phyloP scores from a whole-genome alignment of 2,329 filamentous ascomycete species.

The Bipolaris zeicola region DNA sequence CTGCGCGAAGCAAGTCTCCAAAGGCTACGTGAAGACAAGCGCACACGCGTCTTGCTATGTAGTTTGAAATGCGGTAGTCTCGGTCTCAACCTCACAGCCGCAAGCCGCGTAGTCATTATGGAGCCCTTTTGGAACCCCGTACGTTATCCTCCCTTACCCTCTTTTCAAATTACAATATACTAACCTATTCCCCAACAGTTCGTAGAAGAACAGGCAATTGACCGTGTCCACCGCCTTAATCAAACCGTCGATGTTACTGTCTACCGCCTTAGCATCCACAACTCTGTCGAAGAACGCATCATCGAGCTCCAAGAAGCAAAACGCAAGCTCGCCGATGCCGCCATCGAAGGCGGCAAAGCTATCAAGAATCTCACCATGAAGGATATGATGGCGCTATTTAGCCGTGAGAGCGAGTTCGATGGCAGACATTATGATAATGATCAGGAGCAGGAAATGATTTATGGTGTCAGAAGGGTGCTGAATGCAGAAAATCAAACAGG shows the following conservation, averaged over 20 bases:
- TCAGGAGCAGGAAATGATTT: conserved; percentile 36
- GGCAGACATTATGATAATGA: conserved; percentile 50
- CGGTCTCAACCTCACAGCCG: conserved; percentile 92
- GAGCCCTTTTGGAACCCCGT: conserved; percentile 99
- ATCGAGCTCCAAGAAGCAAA: conserved; percentile 95
- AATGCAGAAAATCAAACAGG: conserved; percentile 18
- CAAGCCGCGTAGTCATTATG: conserved; percentile 89
- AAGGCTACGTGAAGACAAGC: conserved; percentile 73
- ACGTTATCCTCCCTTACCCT: conserved; percentile 37
- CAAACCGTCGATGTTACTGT: conserved; percentile 94
- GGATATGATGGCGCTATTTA: conserved; percentile 91
- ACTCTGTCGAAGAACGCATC: conserved; percentile 91
- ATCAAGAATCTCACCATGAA: conserved; percentile 86
- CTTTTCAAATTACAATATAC: not conserved
- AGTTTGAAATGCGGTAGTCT: conserved; percentile 92
- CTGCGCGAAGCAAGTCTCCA: conserved; percentile 84
- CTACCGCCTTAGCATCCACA: conserved; percentile 87
- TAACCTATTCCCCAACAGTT: conserved; percentile 60
- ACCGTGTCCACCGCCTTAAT: conserved; percentile 96
- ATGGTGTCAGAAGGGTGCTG: conserved; percentile 41
- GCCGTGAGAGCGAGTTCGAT: conserved; percentile 65
- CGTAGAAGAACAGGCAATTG: conserved; percentile 97
- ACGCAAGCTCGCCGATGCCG: conserved; percentile 84
- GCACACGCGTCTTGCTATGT: conserved; percentile 84
- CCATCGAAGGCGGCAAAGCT: conserved; percentile 82